These are phyloP conservation scores for Lipomyces oligophaga DNA, from an alignment of 805 yeast species.

Conservation along the genomic window DNA sequence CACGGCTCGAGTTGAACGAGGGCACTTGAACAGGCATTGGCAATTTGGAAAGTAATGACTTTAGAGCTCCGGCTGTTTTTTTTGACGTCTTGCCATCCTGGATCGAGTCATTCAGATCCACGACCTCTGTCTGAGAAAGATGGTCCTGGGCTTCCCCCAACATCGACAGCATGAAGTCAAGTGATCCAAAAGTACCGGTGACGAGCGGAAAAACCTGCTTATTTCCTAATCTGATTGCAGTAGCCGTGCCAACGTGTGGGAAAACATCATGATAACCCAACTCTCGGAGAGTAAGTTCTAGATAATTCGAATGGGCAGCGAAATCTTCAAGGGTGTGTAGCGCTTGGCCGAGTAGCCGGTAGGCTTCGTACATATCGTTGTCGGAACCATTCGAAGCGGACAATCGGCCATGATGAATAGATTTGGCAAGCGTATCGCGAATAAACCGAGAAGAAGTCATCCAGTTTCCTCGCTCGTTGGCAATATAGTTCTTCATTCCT, in stretches of 20 bases:
- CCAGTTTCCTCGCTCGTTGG: conserved; percentile 32
- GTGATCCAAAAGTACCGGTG: conserved; percentile 33
- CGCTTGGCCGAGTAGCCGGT: too few species aligned
- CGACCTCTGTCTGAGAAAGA: conserved; percentile 29
- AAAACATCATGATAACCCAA: conserved; percentile 28
- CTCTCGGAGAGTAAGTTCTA: conserved; percentile 28
- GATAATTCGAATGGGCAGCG: conserved; percentile 30
- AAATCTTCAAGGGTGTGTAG: conserved; percentile 33
- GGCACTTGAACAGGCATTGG: conserved; percentile 18
- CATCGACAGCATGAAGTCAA: conserved; percentile 31
- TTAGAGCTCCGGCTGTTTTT: conserved; percentile 14
- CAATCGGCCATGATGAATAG: conserved; percentile 29
- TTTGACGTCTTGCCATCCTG: conserved; percentile 7
- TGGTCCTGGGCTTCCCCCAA: conserved; percentile 31
- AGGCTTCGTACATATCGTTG: too few species aligned
- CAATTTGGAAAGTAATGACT: conserved; percentile 22
- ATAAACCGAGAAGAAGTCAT: conserved; percentile 27
- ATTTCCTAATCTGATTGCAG: conserved; percentile 26
- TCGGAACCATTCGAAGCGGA: too few species aligned
- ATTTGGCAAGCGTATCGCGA: conserved; percentile 23
- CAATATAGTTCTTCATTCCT: conserved; percentile 33
- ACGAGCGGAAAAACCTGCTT: conserved; percentile 31
- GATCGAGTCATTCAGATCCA: conserved; percentile 25
- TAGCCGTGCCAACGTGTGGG: conserved; percentile 31
- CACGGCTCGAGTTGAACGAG: too few species aligned